Percentiles rank a stretch among this genome's conserved stretches.
Conservation (phyloP, 805 yeast species). For the Metschnikowia matae region DNA sequence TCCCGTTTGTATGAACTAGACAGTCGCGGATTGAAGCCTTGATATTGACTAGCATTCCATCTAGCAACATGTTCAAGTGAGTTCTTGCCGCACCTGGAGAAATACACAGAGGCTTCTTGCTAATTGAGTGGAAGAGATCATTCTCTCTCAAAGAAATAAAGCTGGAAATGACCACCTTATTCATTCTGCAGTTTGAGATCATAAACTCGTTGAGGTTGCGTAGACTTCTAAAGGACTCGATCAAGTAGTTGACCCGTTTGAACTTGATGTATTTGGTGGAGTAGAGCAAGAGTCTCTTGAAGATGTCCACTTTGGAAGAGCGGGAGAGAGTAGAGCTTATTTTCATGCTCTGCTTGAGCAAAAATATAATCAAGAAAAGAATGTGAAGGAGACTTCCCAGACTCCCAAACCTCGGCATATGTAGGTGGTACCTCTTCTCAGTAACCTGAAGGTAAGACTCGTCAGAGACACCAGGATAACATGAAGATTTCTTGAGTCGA, state of each 20-base stretch:
- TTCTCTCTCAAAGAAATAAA: slow-evolving; percentile 31
- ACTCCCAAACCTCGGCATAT: slow-evolving; percentile 1
- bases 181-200: slow-evolving; percentile 31
- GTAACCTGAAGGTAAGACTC: slow-evolving; percentile 19
- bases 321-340: slow-evolving; percentile 6
- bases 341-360: slow-evolving; percentile 22
- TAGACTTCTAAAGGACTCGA: slow-evolving; percentile 23
- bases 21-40: slow-evolving; percentile 26
- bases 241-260: slow-evolving; percentile 20
- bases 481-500: neutral
- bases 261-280: slow-evolving; percentile 27
- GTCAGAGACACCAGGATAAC: slow-evolving; percentile 15
- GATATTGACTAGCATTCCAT: slow-evolving; percentile 27
- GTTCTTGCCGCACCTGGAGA: slow-evolving; percentile 2
- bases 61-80: slow-evolving; percentile 24
- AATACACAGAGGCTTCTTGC: slow-evolving; percentile 2
- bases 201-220: slow-evolving; percentile 28
- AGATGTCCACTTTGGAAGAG: slow-evolving; percentile 21
- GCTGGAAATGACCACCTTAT: slow-evolving; percentile 32
- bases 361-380: slow-evolving; percentile 24
- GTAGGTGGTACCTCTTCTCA: slow-evolving; percentile 14
- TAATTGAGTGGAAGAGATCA: slow-evolving; percentile 22
- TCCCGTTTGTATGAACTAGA: slow-evolving; percentile 34
- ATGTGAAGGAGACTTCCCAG: slow-evolving; percentile 18
- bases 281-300: slow-evolving; percentile 28